Percentiles rank a stretch among this genome's conserved stretches.
These are phyloP conservation scores for Dittrichia graveolens DNA, from an alignment of 129 eudicot genomes.

Conservation along the genomic window DNA sequence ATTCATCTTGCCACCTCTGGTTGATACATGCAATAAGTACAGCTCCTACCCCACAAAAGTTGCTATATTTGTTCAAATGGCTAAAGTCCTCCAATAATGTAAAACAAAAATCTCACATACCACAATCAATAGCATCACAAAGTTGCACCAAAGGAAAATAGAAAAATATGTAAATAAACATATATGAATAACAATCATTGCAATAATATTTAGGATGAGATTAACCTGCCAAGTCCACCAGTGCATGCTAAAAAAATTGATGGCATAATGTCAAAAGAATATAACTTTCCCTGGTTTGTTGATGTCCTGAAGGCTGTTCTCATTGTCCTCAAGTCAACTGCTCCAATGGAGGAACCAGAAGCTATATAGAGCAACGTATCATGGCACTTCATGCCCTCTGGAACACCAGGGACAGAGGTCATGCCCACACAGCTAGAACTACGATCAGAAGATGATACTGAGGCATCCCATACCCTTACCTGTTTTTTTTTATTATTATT, in stretches of 20 bases:
- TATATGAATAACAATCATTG: neutral
- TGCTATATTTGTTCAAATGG: neutral
- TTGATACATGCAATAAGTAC: neutral
- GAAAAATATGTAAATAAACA: neutral
- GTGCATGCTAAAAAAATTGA: conserved; percentile 73
- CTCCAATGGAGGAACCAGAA: conserved; percentile 63
- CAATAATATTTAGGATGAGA: conserved; percentile 1
- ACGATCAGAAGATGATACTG: conserved; percentile 57
- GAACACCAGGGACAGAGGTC: conserved; percentile 57
- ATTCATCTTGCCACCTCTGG: conserved; percentile 10
- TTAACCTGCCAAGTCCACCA: conserved; percentile 68
- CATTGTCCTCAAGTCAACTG: conserved; percentile 88
- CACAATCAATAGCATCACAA: conserved; percentile 3
- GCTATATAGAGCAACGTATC: conserved; percentile 76
- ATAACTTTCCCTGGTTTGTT: conserved; percentile 37
- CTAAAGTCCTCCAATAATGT: too few species aligned
- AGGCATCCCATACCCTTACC: conserved; percentile 89
- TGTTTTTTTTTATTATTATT: conserved; percentile 15
- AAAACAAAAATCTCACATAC: neutral
- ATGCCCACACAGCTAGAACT: conserved; percentile 81
- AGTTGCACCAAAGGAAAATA: neutral
- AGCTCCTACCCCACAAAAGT: conserved; percentile 2
- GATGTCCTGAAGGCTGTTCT: conserved; percentile 46
- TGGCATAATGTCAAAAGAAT: conserved; percentile 63
- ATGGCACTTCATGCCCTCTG: conserved; percentile 72